Evolutionary conservation across 1,139 yeast genomes (phyloP), one percentile per base, ranked within the genome.

Genomic region (Geotrichum histeridarum): DNA sequence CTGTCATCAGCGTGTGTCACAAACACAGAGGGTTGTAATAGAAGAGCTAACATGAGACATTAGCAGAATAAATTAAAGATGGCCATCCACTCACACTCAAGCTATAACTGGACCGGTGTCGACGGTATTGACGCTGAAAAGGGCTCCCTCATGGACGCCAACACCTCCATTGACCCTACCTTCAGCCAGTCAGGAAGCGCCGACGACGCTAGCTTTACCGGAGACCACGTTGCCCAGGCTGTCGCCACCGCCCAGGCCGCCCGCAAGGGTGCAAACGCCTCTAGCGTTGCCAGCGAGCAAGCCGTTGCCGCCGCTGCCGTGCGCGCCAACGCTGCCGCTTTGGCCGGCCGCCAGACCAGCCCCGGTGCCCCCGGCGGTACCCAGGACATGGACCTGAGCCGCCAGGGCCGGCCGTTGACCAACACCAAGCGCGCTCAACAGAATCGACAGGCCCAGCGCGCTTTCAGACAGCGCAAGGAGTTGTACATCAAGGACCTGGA

Each of bases 371-470:
- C 14, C 30, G 17, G 17, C 31, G 43, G 7, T 30, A 7, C 37
- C 3, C 35, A 44, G n/a, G 36, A 33, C 8, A 15, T 47, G 35
- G 57, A 48, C 18, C 18, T 62, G 33, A 56, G 48, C 45, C 60
- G 70, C 42, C 66, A 67, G 48, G 79, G 79, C 8, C 77, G 82
- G 59, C 79, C 79, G 9, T 72, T 85, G 42, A 77, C 84, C n/a
- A 77, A 76, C 57, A 81, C 94, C 42, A 86, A 86, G 69, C 79
- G 96, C 60, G 96, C 96, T 1, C 88, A 85, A 15, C 96, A 89
- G 70, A 89, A 89, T 72, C 76, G 96, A 64, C 83, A 81, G 57
- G 96, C 96, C 0, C 96, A 89, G 70, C 80, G 87, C 62, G 95
- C 95, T 9, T 89, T 88, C 71, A 78, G 96, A 65, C 83, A 82